Evolutionary conservation across 2,329 filamentous ascomycete species (phyloP), one percentile per base, ranked within the genome.

Genomic region (Neonectria magnoliae): DNA sequence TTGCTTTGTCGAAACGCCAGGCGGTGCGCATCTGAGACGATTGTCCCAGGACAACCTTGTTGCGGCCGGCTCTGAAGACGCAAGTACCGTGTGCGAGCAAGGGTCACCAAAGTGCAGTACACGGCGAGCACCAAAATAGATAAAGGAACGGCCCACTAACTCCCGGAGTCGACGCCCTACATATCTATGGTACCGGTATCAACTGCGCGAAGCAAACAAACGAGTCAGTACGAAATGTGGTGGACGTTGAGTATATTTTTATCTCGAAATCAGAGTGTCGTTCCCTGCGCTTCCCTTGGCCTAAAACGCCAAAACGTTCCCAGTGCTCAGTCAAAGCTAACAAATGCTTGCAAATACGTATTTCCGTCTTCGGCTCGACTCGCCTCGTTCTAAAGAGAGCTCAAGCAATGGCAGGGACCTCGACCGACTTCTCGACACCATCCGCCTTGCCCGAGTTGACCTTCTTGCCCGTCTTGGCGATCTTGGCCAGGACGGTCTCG

Each of bases 381-480:
- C 33, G 45, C 47, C 44, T 59, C 6, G 44, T 48, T 33, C 45
- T 29, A 9, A 36, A n/a, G 13, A 22, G 10, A 20, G 16, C 45
- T 67, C 51, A 79, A 36, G 76, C 76, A 50, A 73, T 69, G 31
- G 79, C 79, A 29, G 79, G 71, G 29, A 87, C 73, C 74, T 83
- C 83, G 66, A 88, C 78, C 66, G 84, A 85, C 78, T 82, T 81
- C 62, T 78, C 77, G 64, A 87, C 84, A 59, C 91, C 92, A 76
- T 94, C 91, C 25, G 86, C 90, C 83, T 89, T 88, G 71, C 87
- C 92, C 29, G 86, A 89, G 81, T 92, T 97, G 78, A 98, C 90
- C 76, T 91, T 91, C 88, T 98, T 98, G 76, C 94, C 94, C 13
- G 94, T 97, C 89, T 97, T 97, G 86, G 91, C 90, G 80, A 98